These are phyloP conservation scores for Hippophae rhamnoides DNA, from an alignment of 306 rosid genomes.

Conservation along the genomic window DNA sequence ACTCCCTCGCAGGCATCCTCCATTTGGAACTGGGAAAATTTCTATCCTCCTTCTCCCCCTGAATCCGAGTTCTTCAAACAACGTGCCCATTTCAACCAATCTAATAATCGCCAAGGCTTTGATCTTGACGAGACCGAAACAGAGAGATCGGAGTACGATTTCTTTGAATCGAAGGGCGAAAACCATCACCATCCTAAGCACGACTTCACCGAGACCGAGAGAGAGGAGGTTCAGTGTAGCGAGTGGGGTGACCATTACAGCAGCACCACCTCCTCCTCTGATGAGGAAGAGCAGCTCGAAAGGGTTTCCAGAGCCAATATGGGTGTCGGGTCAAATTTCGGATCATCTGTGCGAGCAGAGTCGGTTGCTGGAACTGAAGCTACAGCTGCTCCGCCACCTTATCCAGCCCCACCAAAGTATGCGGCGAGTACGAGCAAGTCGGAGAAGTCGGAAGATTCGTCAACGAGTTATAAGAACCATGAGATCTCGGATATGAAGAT, in stretches of 20 bases:
- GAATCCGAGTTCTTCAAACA: conserved; percentile 61
- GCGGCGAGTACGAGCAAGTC: conserved; percentile 23
- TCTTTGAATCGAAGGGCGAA: conserved; percentile 20
- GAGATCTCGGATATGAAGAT: conserved; percentile 65
- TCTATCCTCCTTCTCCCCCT: conserved; percentile 93
- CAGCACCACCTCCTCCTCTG: conserved; percentile 60
- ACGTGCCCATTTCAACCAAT: conserved; percentile 20
- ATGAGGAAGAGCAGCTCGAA: conserved; percentile 41
- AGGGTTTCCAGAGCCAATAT: conserved; percentile 60
- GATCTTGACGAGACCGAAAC: conserved; percentile 23
- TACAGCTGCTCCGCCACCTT: conserved; percentile 6
- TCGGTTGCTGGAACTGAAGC: conserved; percentile 19
- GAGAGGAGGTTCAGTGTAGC: conserved; percentile 93
- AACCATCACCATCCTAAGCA: conserved; percentile 12
- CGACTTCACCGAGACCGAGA: conserved; percentile 47
- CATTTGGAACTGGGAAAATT: conserved; percentile 94
- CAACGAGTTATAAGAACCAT: conserved; percentile 21
- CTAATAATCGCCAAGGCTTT: conserved; percentile 2
- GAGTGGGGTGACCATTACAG: conserved; percentile 96
- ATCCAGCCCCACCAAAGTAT: conserved; percentile 14
- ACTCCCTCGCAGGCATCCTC: conserved; percentile 95
- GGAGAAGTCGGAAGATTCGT: conserved; percentile 32
- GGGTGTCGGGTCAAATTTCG: conserved; percentile 61
- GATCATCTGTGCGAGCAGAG: conserved; percentile 38
- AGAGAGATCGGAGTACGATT: conserved; percentile 48